A percentile compares a stretch with the other conserved stretches of the same genome.
Conservation (phyloP, 139 green algal genomes). For the Ettlia oleoabundans region DNA sequence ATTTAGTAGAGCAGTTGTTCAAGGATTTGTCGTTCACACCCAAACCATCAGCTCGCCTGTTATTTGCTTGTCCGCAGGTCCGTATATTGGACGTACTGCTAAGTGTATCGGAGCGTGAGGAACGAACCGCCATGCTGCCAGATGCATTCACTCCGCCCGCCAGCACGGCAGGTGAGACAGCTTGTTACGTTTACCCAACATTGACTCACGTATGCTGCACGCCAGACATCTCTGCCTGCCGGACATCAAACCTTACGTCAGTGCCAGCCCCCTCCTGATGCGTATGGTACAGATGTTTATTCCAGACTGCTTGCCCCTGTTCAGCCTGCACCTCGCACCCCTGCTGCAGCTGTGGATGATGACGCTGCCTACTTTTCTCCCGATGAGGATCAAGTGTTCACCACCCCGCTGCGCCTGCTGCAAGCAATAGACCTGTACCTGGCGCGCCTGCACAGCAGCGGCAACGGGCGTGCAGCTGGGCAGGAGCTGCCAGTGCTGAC, state of each 20-base stretch:
- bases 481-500: not conserved
- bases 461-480: not conserved
- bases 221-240: too few relatives aligned
- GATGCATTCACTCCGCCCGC: conserved; percentile 50
- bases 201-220: too few relatives aligned
- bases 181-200: too few relatives aligned
- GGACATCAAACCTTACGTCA: too few relatives aligned
- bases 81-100: conserved; percentile 58
- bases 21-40: too few relatives aligned
- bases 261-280: too few relatives aligned
- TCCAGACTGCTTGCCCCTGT: too few relatives aligned
- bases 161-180: not conserved
- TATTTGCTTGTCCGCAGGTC: not conserved
- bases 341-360: conserved; percentile 3
- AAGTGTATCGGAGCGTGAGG: conserved; percentile 19
- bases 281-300: too few relatives aligned
- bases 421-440: conserved; percentile 43
- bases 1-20: too few relatives aligned
- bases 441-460: not conserved
- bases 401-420: conserved; percentile 48
- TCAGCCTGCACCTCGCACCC: too few relatives aligned
- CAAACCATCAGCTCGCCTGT: not conserved
- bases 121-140: conserved; percentile 45
- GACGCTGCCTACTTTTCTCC: conserved; percentile 12
- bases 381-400: conserved; percentile 44